Base-by-base conservation (phyloP, 1,284 basidiomycete species). In the Pseudozyma thailandica region DNA sequence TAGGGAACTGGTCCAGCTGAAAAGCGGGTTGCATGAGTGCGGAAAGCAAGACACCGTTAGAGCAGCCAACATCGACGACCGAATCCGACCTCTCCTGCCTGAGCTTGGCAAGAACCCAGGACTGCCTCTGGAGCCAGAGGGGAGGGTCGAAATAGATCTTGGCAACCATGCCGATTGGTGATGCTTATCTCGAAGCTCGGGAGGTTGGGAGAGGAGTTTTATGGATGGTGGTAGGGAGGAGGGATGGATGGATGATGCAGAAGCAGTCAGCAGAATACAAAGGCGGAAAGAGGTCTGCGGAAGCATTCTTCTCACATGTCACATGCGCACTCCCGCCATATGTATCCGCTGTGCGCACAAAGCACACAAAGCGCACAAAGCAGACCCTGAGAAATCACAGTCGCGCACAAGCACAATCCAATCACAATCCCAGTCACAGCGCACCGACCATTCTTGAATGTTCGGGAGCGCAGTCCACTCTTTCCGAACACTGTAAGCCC, bases 111-210 rank as follows among this genome's bases (percentile, higher is more conserved):
- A 70, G 57, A 7, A 74, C 63, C 71, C 71, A 74, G 3, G 65
- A 61, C 44, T 74, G 71, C 35, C 71, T 58, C 54, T 72, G 70
- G 31, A 72, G 53, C 70, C 70, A 72, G 37, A 72, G 64, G 27
- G 70, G 62, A 31, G 70, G 70, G 35, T 72, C 70, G 41, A 72
- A 72, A 59, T 68, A 72, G 46, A 72, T 49, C 41, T 72, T 68
- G 44, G 59, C 58, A 6, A 61, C 50, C 58, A 66, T 72, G 5
- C 28, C 30, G 33, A 35, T 5, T 9, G 8, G 13, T 7, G 15
- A 9, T 35, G 33, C 13, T 31, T 16, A 9, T 16, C 33, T n/a
- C 13, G n/a, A 35, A 35, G 8, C 15, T n/a, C 13, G 8, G 6
- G 33, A 12, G 15, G 33, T 9, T 7, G 8, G 8, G 33, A 31